A percentile compares a stretch with the other conserved stretches of the same genome.
These are phyloP conservation scores for Circinella umbellata DNA, from an alignment of 371 early-diverging fungal genomes.

Conservation along the genomic window DNA sequence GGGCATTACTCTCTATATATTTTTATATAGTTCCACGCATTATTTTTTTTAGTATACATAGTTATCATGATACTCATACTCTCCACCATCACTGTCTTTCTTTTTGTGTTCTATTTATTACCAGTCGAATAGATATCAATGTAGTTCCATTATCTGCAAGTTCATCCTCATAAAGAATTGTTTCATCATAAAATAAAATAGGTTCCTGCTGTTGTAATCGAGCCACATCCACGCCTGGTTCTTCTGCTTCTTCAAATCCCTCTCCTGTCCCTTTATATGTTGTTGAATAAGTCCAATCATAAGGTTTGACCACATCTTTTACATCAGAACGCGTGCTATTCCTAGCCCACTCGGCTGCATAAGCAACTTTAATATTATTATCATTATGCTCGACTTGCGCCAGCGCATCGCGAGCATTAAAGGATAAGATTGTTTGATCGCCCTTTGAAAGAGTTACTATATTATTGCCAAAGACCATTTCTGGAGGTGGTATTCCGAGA, in stretches of 20 bases:
- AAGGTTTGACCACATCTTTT: constrained; percentile 84
- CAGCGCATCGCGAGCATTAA: constrained; percentile 81
- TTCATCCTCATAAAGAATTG: constrained; percentile 94
- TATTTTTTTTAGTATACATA: not conserved
- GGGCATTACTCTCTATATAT: constrained; percentile 86
- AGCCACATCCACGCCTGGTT: constrained; percentile 72
- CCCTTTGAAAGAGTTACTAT: constrained; percentile 53
- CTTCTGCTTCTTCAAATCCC: constrained; percentile 26
- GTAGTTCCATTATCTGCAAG: constrained; percentile 94
- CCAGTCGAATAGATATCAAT: constrained; percentile 78
- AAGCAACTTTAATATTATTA: constrained; percentile 79
- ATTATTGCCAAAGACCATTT: constrained; percentile 95
- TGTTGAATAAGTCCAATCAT: constrained; percentile 95
- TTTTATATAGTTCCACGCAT: not conserved
- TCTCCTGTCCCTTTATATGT: constrained; percentile 70
- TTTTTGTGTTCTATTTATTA: constrained; percentile 30
- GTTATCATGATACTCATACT: no score
- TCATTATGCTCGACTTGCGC: constrained; percentile 68
- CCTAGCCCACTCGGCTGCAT: constrained; percentile 83
- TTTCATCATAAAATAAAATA: constrained; percentile 90
- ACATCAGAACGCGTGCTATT: constrained; percentile 73
- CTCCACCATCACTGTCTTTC: no score
- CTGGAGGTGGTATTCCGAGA: constrained; percentile 83
- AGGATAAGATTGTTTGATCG: constrained; percentile 53
- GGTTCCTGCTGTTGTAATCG: constrained; percentile 78